Percentiles rank a stretch among this genome's conserved stretches.
Conservation (phyloP, 2,329 filamentous ascomycete species). For the Sphaceloma murrayae region DNA sequence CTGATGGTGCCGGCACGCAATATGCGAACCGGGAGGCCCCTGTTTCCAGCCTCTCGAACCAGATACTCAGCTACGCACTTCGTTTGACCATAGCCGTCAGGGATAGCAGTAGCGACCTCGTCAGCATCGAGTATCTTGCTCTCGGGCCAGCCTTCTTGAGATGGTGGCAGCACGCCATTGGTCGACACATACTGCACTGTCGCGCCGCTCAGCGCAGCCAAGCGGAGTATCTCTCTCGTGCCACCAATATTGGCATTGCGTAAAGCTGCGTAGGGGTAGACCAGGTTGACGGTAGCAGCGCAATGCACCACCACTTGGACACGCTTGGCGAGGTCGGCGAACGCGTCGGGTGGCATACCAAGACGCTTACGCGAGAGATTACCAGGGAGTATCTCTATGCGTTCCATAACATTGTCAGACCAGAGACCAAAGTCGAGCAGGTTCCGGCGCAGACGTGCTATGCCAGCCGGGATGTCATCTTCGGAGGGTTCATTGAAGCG, state of each 20-base stretch:
- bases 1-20: conserved; percentile 69
- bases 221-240: conserved; percentile 63
- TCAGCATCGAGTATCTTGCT: conserved; percentile 56
- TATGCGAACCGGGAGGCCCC: conserved; percentile 61
- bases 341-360: conserved; percentile 56
- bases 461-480: conserved; percentile 55
- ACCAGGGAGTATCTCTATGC: conserved; percentile 64
- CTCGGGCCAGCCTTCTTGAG: conserved; percentile 61
- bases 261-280: conserved; percentile 71
- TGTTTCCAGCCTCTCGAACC: conserved; percentile 56
- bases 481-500: conserved; percentile 59
- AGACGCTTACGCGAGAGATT: conserved; percentile 61
- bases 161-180: conserved; percentile 67
- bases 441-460: conserved; percentile 65
- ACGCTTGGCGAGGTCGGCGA: conserved; percentile 54
- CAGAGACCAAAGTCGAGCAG: conserved; percentile 69
- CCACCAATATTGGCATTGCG: conserved; percentile 67
- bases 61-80: conserved; percentile 76
- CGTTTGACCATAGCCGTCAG: conserved; percentile 68
- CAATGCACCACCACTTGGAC: conserved; percentile 69
- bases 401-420: conserved; percentile 67
- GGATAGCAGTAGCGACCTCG: conserved; percentile 57
- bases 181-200: conserved; percentile 73
- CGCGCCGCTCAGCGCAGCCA: conserved; percentile 57
- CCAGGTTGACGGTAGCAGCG: conserved; percentile 68